Percentiles rank a stretch among this genome's conserved stretches.
Evolutionary conservation across 768 basidiomycete species (phyloP).

Genomic region (Hypholoma sublateritium): DNA sequence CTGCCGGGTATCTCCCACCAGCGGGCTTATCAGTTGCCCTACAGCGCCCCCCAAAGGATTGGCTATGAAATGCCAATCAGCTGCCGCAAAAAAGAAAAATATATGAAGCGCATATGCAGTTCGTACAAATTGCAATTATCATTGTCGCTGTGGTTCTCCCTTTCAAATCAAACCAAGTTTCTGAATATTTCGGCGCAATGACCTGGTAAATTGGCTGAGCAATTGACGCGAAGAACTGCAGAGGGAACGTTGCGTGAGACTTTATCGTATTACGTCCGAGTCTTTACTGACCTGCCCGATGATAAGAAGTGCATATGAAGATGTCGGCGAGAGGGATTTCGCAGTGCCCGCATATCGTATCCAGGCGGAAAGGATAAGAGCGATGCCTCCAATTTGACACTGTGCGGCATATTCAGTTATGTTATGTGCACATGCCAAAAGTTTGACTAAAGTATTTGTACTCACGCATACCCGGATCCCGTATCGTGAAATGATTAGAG

Average conservation of each 20-base stretch:
- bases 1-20: constrained; percentile 49
- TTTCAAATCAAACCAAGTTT: constrained; percentile 78
- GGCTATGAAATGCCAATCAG: constrained; percentile 36
- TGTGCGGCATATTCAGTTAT: constrained; percentile 22
- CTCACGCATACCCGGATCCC: constrained; percentile 66
- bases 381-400: constrained; percentile 59
- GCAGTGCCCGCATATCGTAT: constrained; percentile 73
- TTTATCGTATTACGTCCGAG: not conserved
- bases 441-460: constrained; percentile 8
- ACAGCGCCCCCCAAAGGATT: constrained; percentile 76
- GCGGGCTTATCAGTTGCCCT: constrained; percentile 71
- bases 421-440: not conserved
- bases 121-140: constrained; percentile 50
- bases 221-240: constrained; percentile 59
- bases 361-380: constrained; percentile 69
- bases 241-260: not conserved
- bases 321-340: constrained; percentile 44
- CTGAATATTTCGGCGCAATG: constrained; percentile 77
- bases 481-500: constrained; percentile 53
- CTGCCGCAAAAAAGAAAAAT: not conserved
- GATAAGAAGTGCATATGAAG: constrained; percentile 67
- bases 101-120: not conserved
- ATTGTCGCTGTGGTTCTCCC: constrained; percentile 78
- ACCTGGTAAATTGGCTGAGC: constrained; percentile 77
- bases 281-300: constrained; percentile 57